Conservation (phyloP, 257 asterid genomes). For the Petunia axillaris region DNA sequence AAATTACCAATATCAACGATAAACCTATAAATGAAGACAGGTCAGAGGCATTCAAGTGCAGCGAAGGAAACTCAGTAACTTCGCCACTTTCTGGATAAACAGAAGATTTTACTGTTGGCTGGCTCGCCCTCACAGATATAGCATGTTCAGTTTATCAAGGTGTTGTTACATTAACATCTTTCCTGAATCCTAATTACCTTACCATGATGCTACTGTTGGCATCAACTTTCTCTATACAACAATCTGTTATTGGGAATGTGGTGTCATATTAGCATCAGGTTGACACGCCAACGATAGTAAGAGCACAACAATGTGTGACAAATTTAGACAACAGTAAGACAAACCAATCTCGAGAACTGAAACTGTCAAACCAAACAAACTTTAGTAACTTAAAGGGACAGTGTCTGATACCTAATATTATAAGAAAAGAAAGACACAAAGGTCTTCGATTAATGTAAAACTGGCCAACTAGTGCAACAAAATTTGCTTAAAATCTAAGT, state of each 20-base stretch:
- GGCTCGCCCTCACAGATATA: not conserved
- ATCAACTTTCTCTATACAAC: not conserved
- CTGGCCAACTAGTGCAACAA: slow-evolving; percentile 9
- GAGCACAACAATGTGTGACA: not conserved
- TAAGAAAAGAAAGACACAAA: not conserved
- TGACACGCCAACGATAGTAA: too few relatives aligned
- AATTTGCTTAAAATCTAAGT: not conserved
- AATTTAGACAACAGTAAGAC: not conserved
- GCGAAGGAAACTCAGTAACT: not conserved
- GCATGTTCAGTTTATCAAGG: not conserved
- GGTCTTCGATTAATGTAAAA: not conserved
- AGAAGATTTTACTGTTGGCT: not conserved
- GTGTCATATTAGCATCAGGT: too few relatives aligned
- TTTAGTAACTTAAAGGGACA: not conserved
- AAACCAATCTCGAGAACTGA: not conserved
- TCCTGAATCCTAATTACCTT: not conserved
- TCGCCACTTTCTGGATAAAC: not conserved
- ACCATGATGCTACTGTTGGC: not conserved
- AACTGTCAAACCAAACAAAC: not conserved
- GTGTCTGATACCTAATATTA: not conserved
- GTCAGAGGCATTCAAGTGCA: not conserved
- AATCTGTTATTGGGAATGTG: too few relatives aligned
- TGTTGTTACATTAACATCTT: not conserved
- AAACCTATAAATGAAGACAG: not conserved
- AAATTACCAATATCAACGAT: not conserved